These are phyloP conservation scores for Straminergon stramineum DNA, from an alignment of 225 moss, liverwort and hornwort species.

Conservation along the genomic window DNA sequence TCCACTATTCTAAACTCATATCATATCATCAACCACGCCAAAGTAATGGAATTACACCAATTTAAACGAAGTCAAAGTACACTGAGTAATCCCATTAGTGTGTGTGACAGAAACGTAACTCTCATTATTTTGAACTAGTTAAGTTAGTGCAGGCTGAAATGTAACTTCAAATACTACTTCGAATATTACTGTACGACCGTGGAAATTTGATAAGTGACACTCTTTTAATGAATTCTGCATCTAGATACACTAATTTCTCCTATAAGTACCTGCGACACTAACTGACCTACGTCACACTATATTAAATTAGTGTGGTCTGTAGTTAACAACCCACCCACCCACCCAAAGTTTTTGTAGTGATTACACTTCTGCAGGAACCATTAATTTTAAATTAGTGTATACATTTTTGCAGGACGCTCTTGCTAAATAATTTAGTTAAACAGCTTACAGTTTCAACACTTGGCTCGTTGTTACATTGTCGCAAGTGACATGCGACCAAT, in stretches of 20 bases:
- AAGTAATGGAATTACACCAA: background rate
- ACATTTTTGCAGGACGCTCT: background rate
- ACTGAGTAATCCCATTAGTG: background rate
- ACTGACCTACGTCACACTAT: background rate
- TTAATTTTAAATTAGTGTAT: background rate
- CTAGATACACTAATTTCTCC: background rate
- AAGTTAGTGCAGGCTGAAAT: background rate
- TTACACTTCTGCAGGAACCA: background rate
- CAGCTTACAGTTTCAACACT: background rate
- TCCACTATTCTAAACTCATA: background rate
- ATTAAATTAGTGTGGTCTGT: too few relatives aligned
- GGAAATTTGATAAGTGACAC: background rate
- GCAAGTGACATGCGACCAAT: slow-evolving; percentile 9
- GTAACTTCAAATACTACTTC: background rate
- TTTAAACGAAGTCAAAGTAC: background rate
- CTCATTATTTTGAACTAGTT: background rate
- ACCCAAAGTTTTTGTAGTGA: background rate
- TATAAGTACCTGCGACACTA: background rate
- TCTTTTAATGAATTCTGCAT: background rate
- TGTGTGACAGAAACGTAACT: background rate
- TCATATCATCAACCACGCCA: too few relatives aligned
- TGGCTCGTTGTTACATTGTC: background rate
- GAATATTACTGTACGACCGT: background rate
- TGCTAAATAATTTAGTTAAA: background rate
- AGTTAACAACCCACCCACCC: background rate